A percentile compares a stretch with the other conserved stretches of the same genome.
These are phyloP conservation scores for Chlorella sp. DNA, from an alignment of 139 green algal species.

Conservation along the genomic window DNA sequence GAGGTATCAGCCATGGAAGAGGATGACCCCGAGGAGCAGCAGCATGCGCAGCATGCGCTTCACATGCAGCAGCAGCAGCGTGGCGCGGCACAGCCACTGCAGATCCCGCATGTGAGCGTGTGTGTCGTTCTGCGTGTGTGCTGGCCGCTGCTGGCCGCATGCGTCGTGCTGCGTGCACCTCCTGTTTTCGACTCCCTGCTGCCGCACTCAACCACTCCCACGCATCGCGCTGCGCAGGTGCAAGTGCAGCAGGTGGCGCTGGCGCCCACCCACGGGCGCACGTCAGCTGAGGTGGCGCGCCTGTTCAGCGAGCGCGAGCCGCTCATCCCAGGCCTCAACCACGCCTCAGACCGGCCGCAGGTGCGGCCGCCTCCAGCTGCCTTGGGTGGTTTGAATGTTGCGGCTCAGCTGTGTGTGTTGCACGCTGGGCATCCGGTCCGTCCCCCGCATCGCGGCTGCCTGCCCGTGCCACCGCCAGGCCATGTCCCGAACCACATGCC, in stretches of 20 bases:
- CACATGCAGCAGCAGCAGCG: not conserved
- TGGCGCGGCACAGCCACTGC: not conserved
- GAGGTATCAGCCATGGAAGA: slow-evolving; percentile 46
- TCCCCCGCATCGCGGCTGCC: not conserved
- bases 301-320: slow-evolving; percentile 1
- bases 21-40: slow-evolving; percentile 26
- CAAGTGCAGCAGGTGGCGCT: not conserved
- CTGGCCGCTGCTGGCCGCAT: not conserved
- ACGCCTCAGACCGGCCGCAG: slow-evolving; percentile 53
- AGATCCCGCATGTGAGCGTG: not conserved
- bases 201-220: too few species aligned
- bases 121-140: not conserved
- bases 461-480: not conserved
- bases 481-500: not conserved
- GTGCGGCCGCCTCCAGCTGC: slow-evolving; percentile 4
- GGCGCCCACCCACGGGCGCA: not conserved
- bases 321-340: slow-evolving; percentile 32
- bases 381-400: not conserved
- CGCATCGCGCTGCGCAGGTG: not conserved
- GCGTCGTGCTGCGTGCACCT: not conserved
- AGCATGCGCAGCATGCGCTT: not conserved
- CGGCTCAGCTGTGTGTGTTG: not conserved
- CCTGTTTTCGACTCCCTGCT: not conserved
- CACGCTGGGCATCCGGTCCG: too few species aligned
- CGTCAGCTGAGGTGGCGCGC: too few species aligned